Evolutionary conservation across 2,329 filamentous ascomycete species (phyloP).

Genomic region (Ceratocystiopsis sp.): DNA sequence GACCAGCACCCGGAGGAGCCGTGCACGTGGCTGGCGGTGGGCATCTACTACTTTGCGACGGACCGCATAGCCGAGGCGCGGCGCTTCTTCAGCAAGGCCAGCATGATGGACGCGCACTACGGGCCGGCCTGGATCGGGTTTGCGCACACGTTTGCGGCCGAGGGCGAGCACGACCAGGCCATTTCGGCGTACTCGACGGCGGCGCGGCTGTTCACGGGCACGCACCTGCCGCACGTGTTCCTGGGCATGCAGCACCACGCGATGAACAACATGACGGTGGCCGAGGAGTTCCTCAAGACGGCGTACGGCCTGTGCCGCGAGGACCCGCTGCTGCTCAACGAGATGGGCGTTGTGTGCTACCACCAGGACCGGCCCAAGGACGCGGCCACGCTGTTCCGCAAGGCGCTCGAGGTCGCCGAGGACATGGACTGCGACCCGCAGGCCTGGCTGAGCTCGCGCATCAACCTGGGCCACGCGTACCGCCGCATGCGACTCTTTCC

Average conservation of each 20-base stretch:
- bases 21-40: slow-evolving; percentile 85
- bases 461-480: slow-evolving; percentile 80
- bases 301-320: slow-evolving; percentile 69
- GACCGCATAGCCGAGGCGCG: slow-evolving; percentile 83
- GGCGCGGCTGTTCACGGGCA: slow-evolving; percentile 87
- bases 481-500: slow-evolving; percentile 53
- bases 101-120: slow-evolving; percentile 94
- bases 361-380: slow-evolving; percentile 67
- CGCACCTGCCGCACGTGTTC: slow-evolving; percentile 88
- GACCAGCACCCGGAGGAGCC: slow-evolving; percentile 85
- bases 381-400: slow-evolving; percentile 60
- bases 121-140: slow-evolving; percentile 98
- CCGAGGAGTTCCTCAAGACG: slow-evolving; percentile 84
- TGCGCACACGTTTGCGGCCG: slow-evolving; percentile 91
- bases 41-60: slow-evolving; percentile 84
- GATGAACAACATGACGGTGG: slow-evolving; percentile 83
- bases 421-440: slow-evolving; percentile 69
- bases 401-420: slow-evolving; percentile 59
- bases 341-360: slow-evolving; percentile 91
- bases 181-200: slow-evolving; percentile 96
- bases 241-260: slow-evolving; percentile 97
- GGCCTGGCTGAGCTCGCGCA: slow-evolving; percentile 69
- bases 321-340: slow-evolving; percentile 83
- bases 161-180: slow-evolving; percentile 95
- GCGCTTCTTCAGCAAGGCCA: slow-evolving; percentile 92